A percentile compares a stretch with the other conserved stretches of the same genome.
phyloP scores from a whole-genome alignment of 257 asterid genomes.

The Cruciata laevipes region DNA sequence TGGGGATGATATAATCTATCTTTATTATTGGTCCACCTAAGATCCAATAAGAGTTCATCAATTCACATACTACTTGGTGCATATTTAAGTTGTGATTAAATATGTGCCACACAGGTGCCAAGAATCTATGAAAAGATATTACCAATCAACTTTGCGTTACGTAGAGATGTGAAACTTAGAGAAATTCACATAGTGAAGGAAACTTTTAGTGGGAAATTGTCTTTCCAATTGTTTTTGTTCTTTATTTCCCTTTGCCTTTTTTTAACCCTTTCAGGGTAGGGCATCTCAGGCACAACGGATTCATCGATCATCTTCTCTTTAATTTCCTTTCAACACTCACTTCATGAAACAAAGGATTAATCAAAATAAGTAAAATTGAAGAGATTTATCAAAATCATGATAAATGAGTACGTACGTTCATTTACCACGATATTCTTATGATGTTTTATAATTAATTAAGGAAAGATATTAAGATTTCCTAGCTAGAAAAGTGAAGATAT shows the following conservation, averaged over 20 bases:
- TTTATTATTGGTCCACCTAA: neutral
- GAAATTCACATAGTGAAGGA: constrained; percentile 15
- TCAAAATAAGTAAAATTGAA: no score
- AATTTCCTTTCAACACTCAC: no score
- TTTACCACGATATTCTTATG: no score
- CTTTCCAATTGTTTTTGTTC: neutral
- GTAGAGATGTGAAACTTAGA: constrained; percentile 7
- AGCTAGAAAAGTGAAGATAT: no score
- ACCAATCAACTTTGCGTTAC: constrained; percentile 9
- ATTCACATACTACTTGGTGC: neutral
- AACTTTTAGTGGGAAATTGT: neutral
- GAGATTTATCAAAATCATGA: no score
- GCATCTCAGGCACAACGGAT: neutral
- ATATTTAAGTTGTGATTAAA: neutral
- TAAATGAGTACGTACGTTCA: no score
- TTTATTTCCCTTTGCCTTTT: constrained; percentile 5
- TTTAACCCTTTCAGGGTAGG: constrained; percentile 14
- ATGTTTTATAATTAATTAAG: no score
- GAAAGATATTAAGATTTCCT: no score
- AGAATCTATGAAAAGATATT: neutral
- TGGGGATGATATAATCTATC: neutral
- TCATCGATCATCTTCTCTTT: constrained; percentile 1
- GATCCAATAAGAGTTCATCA: neutral
- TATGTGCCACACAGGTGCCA: neutral
- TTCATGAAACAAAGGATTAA: no score